Base-by-base conservation (phyloP, 2,329 filamentous ascomycete genomes). In the Phoma sp. region DNA sequence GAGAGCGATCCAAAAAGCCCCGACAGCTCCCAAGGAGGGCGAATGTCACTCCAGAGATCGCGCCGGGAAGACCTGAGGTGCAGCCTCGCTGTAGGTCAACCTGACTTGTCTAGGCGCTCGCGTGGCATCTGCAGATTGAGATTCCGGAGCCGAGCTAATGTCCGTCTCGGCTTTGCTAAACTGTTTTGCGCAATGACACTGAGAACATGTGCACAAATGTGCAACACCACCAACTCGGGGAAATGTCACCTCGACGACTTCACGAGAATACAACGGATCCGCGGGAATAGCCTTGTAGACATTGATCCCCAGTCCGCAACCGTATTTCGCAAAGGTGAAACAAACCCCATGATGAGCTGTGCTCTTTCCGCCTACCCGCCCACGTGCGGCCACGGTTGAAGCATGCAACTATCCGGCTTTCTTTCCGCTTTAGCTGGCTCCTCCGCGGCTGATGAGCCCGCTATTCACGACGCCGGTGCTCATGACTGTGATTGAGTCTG, bases 61-160 rank as follows among this genome's bases (percentile, higher is more conserved):
- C 38, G 42, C 30, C 47, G 30, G n/a, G 14, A 28, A 43, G 18
- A n/a, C 45, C 33, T 33, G 28, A 36, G 21, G 33, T 54, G 28
- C 33, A 20, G 51, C 46, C 18, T 33, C 43, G 45, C 43, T 39
- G 51, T 28, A 18, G 1, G 30, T 26, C 21, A 54, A 40, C 51
- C 45, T 37, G 49, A 40, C 30, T 53, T 47, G 37, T 28, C 3
- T 17, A 38, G 23, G 39, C 15, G 17, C 33, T 48, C 51, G 34
- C 45, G 51, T 54, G 51, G 51, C 45, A 47, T 20, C 25, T 53
- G 46, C 51, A 36, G 39, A 49, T 20, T n/a, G n/a, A 36, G 37
- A 21, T 29, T 18, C 20, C 32, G 38, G 32, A 29, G n/a, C 26
- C 26, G 28, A 39, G 45, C 45, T 36, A 49, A 40, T 39, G 39